Percentiles rank a stretch among this genome's conserved stretches.
phyloP scores from a whole-genome alignment of 352 stramenopile species.

The Phytophthora palmivora region DNA sequence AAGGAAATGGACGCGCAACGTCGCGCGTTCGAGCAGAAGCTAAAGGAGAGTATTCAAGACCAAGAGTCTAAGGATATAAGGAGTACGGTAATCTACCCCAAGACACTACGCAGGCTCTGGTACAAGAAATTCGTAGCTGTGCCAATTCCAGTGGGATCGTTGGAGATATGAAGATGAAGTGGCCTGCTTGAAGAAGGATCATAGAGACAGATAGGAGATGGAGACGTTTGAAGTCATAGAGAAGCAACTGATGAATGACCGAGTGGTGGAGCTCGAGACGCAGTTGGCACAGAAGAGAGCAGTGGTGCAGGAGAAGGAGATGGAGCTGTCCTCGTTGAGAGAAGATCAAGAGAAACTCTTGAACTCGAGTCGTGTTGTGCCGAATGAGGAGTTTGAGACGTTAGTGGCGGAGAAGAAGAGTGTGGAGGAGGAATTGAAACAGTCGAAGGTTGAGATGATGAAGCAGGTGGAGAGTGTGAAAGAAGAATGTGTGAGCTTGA shows the following conservation, averaged over 20 bases:
- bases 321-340: constrained; percentile 42
- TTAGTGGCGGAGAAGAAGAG: too few relatives aligned
- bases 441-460: constrained; percentile 26
- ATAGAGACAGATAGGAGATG: constrained; percentile 25
- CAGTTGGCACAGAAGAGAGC: too few relatives aligned
- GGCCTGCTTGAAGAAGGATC: constrained; percentile 17
- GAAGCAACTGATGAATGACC: too few relatives aligned
- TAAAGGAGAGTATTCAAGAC: too few relatives aligned
- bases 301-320: too few relatives aligned
- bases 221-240: constrained; percentile 66
- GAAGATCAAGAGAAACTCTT: constrained; percentile 39
- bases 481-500: constrained; percentile 38
- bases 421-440: too few relatives aligned
- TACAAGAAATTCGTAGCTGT: constrained; percentile 24
- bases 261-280: too few relatives aligned
- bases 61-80: too few relatives aligned
- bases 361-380: constrained; percentile 29
- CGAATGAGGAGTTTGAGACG: too few relatives aligned
- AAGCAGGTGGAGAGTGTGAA: constrained; percentile 25
- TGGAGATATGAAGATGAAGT: constrained; percentile 26
- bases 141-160: too few relatives aligned
- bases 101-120: constrained; percentile 36
- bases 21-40: too few relatives aligned
- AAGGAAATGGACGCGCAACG: too few relatives aligned
- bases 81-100: not conserved